These are phyloP conservation scores for Remersonia thermophila DNA, from an alignment of 2,329 filamentous ascomycete genomes.

Conservation along the genomic window DNA sequence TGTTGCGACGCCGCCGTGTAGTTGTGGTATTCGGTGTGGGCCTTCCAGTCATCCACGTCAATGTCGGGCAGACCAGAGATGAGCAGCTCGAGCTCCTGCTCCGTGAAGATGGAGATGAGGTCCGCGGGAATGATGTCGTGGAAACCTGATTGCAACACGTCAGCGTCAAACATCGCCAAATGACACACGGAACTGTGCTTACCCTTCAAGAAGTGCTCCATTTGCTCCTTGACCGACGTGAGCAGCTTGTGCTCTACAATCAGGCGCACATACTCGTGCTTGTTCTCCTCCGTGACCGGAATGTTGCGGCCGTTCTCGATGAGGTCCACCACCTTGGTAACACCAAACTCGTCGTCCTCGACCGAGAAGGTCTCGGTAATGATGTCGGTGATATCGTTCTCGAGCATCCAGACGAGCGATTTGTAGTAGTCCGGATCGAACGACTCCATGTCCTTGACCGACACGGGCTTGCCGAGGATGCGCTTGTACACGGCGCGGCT, in stretches of 20 bases:
- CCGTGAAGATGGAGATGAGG: conserved; percentile 93
- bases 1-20: conserved; percentile 89
- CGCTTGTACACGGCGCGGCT: conserved; percentile 97
- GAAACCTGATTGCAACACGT: conserved; percentile 54
- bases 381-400: conserved; percentile 96
- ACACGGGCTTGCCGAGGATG: conserved; percentile 87
- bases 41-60: conserved; percentile 97
- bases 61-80: conserved; percentile 97
- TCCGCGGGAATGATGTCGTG: conserved; percentile 96
- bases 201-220: conserved; percentile 84
- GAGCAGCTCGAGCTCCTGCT: conserved; percentile 90
- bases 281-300: conserved; percentile 92
- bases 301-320: conserved; percentile 82
- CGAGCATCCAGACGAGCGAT: conserved; percentile 93
- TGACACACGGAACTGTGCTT: conserved; percentile 19
- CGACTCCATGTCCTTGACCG: conserved; percentile 98
- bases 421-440: conserved; percentile 99
- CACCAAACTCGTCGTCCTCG: conserved; percentile 88
- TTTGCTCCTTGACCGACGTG: conserved; percentile 84
- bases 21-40: conserved; percentile 97
- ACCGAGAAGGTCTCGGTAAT: conserved; percentile 94
- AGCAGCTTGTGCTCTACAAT: conserved; percentile 91
- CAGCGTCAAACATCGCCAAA: conserved; percentile 10
- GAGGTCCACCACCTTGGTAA: conserved; percentile 75
- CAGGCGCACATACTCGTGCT: conserved; percentile 90